Evolutionary conservation across 345 rosid genomes (phyloP).

Genomic region (Anacardium occidentale): DNA sequence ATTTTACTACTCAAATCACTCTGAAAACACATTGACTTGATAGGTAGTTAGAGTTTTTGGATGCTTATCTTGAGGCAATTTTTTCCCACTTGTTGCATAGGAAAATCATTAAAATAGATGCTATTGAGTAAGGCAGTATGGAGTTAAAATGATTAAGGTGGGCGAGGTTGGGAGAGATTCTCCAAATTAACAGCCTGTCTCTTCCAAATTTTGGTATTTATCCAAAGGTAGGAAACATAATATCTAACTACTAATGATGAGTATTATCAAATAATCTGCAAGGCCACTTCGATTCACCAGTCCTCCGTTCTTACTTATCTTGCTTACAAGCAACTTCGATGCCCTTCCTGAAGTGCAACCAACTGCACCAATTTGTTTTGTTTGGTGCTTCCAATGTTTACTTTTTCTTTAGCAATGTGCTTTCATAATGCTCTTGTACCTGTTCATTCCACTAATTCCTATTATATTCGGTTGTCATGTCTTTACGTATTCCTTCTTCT

Average conservation of each 20-base stretch:
- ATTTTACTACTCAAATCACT: neutral
- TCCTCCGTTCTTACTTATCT: slow-evolving; percentile 12
- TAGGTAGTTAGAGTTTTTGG: slow-evolving; percentile 24
- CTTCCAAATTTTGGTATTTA: slow-evolving; percentile 2
- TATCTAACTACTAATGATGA: slow-evolving; percentile 16
- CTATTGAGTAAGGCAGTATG: neutral
- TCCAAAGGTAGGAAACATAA: slow-evolving; percentile 11
- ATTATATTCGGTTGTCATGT: neutral
- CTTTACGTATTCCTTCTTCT: neutral
- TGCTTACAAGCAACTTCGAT: slow-evolving; percentile 25
- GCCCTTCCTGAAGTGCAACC: slow-evolving; percentile 5
- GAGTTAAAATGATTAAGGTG: slow-evolving; percentile 18
- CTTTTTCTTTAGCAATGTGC: slow-evolving; percentile 1
- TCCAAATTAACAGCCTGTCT: slow-evolving; percentile 24
- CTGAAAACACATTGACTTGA: slow-evolving; percentile 6
- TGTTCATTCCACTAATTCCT: neutral
- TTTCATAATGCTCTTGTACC: slow-evolving; percentile 13
- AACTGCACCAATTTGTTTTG: slow-evolving; percentile 2
- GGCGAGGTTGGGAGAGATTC: slow-evolving; percentile 28
- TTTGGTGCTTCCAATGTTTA: slow-evolving; percentile 15
- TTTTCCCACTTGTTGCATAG: neutral
- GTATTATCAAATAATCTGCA: slow-evolving; percentile 13
- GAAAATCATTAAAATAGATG: slow-evolving; percentile 12
- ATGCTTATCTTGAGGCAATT: slow-evolving; percentile 16
- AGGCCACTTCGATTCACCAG: slow-evolving; percentile 23